A percentile compares a stretch with the other conserved stretches of the same genome.
Conservation (phyloP, 257 asterid species). For the Capsicum rhomboideum region DNA sequence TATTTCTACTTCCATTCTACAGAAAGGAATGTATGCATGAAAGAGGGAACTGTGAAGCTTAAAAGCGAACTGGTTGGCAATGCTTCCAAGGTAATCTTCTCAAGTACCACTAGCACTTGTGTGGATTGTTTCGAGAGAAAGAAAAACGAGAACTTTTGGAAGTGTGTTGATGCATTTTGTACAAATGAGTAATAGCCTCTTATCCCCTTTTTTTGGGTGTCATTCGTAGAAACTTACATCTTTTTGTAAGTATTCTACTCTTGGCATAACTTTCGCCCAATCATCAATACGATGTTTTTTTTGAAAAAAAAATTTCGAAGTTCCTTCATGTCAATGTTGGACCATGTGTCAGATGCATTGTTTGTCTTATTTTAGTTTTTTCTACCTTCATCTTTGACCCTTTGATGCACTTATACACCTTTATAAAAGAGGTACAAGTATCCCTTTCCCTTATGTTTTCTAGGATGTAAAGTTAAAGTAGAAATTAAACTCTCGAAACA, state of each 20-base stretch:
- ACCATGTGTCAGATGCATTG: not conserved
- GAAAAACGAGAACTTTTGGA: no score
- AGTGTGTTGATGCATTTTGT: no score
- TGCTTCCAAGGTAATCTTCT: constrained; percentile 55
- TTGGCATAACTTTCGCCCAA: not conserved
- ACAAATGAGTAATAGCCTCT: no score
- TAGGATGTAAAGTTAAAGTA: not conserved
- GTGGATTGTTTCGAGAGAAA: no score
- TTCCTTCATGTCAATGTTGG: not conserved
- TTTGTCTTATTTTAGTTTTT: not conserved
- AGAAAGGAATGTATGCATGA: constrained; percentile 48
- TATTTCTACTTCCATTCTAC: not conserved
- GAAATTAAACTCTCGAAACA: not conserved
- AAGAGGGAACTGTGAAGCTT: constrained; percentile 37
- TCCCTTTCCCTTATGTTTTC: not conserved
- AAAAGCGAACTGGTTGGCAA: constrained; percentile 52
- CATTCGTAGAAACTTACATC: no score
- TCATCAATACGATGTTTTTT: not conserved
- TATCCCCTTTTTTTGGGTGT: no score
- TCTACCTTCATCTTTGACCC: not conserved
- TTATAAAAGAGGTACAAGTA: not conserved
- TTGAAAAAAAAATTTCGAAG: not conserved
- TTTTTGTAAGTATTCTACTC: not conserved
- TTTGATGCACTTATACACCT: not conserved
- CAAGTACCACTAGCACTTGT: not conserved